Evolutionary conservation across 257 asterid species (phyloP).

Genomic region (Capsicum rhomboideum): DNA sequence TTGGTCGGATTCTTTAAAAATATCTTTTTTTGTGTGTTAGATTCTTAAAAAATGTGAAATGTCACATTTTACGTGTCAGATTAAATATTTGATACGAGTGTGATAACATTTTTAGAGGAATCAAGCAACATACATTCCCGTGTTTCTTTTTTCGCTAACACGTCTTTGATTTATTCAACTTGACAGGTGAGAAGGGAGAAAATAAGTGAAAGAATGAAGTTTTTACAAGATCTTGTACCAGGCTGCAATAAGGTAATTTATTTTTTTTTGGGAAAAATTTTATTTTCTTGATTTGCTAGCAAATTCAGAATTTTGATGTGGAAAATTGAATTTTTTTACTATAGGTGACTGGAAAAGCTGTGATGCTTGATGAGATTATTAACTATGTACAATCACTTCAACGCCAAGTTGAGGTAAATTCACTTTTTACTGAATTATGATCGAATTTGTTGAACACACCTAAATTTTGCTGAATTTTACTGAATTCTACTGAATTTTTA

Average conservation of each 20-base stretch:
- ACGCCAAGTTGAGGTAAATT: slow-evolving; percentile 72
- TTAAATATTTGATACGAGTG: background rate
- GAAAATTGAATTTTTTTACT: background rate
- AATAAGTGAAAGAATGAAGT: slow-evolving; percentile 88
- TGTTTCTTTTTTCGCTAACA: background rate
- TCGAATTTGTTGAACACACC: background rate
- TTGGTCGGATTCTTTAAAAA: background rate
- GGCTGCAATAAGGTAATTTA: slow-evolving; percentile 85
- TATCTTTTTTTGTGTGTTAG: background rate
- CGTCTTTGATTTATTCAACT: background rate
- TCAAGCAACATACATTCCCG: background rate
- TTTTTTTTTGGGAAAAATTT: background rate
- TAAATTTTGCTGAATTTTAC: background rate
- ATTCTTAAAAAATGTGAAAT: too few relatives aligned
- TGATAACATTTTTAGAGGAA: background rate
- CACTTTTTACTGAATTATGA: background rate
- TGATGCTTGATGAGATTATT: slow-evolving; percentile 95
- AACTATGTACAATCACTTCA: slow-evolving; percentile 83
- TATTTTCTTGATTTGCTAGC: background rate
- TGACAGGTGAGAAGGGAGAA: slow-evolving; percentile 81
- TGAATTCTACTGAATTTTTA: background rate
- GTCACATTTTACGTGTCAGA: too few relatives aligned
- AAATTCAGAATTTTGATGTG: background rate
- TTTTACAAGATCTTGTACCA: slow-evolving; percentile 85
- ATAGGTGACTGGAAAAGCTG: slow-evolving; percentile 93